Conservation (phyloP, 2,329 filamentous ascomycete genomes). For the Calonectria crousiana region DNA sequence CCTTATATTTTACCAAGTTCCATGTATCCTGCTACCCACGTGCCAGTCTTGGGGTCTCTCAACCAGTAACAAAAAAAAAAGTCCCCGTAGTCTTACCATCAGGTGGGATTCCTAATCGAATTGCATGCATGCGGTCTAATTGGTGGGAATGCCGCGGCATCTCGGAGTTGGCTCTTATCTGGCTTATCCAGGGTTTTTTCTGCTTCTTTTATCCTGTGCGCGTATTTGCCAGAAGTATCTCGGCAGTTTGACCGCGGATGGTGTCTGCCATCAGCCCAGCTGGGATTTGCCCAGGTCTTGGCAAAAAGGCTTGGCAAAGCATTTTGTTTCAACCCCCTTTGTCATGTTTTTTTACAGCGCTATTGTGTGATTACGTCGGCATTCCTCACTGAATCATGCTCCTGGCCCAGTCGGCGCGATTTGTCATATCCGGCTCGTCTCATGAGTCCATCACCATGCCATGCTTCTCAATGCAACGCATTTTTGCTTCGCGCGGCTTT, state of each 20-base stretch:
- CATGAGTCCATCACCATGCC: neutral
- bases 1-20: neutral
- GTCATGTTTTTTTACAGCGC: neutral
- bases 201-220: neutral
- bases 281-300: conserved; percentile 41
- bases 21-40: neutral
- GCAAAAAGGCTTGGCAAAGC: conserved; percentile 35
- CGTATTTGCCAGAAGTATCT: neutral
- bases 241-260: neutral
- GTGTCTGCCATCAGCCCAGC: neutral
- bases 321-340: conserved; percentile 23
- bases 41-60: neutral
- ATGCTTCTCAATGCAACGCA: neutral
- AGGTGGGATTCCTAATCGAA: neutral
- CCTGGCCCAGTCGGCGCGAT: neutral
- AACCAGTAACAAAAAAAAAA: neutral
- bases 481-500: neutral
- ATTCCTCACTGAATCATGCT: neutral
- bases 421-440: neutral
- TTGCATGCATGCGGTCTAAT: neutral
- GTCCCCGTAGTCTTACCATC: neutral
- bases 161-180: neutral
- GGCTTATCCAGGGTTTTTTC: neutral
- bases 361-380: neutral
- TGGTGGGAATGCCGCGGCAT: conserved; percentile 21